Evolutionary conservation across 2,329 filamentous ascomycete species (phyloP).

Genomic region (Penicillium digitatum): DNA sequence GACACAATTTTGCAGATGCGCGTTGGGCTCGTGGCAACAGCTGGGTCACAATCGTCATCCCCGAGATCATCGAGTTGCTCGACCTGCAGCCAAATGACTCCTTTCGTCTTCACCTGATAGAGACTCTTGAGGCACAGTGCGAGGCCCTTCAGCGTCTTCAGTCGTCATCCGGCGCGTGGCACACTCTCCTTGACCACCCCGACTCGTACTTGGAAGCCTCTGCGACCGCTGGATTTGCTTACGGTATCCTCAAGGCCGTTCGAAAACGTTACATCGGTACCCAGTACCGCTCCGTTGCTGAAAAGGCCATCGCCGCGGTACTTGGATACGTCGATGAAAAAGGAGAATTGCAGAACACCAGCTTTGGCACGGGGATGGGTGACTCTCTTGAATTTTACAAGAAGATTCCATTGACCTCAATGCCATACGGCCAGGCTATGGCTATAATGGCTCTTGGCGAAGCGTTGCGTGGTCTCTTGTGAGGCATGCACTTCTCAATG

Average conservation of each 20-base stretch:
- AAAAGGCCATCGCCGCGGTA: slow-evolving; percentile 65
- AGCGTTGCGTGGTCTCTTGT: slow-evolving; percentile 60
- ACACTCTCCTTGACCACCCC: slow-evolving; percentile 67
- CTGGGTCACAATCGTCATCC: slow-evolving; percentile 80
- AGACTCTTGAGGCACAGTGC: slow-evolving; percentile 65
- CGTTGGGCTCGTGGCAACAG: slow-evolving; percentile 54
- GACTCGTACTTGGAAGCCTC: slow-evolving; percentile 74
- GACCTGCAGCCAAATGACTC: slow-evolving; percentile 58
- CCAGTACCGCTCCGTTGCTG: slow-evolving; percentile 58
- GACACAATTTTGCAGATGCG: slow-evolving; percentile 56
- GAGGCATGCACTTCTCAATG: not conserved
- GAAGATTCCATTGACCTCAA: slow-evolving; percentile 70
- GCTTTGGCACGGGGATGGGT: slow-evolving; percentile 77
- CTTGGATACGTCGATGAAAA: slow-evolving; percentile 61
- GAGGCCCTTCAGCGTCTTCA: slow-evolving; percentile 61
- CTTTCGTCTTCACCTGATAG: slow-evolving; percentile 49
- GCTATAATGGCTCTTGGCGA: slow-evolving; percentile 77
- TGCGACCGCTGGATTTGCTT: slow-evolving; percentile 76
- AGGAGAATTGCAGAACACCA: slow-evolving; percentile 69
- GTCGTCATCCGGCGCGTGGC: slow-evolving; percentile 62
- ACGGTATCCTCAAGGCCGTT: slow-evolving; percentile 70
- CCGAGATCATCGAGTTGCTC: slow-evolving; percentile 72
- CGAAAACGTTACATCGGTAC: slow-evolving; percentile 65
- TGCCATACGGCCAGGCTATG: slow-evolving; percentile 84
- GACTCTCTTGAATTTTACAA: slow-evolving; percentile 70